Evolutionary conservation across 306 rosid species (phyloP).

Genomic region (Vigna trinervia): DNA sequence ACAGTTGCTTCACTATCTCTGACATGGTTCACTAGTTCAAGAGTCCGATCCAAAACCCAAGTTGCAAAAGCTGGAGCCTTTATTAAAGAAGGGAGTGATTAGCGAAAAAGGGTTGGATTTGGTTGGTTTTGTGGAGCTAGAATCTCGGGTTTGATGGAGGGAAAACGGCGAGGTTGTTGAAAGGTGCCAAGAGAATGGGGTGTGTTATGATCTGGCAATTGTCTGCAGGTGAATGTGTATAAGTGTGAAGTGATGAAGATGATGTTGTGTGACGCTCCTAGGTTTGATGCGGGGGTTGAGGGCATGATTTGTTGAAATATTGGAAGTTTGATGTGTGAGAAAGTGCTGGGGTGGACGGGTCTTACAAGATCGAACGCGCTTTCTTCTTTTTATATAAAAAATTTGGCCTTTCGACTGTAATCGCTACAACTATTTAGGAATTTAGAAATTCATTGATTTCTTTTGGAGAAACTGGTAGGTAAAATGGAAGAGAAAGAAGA

Average conservation of each 20-base stretch:
- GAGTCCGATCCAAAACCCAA: conserved; percentile 40
- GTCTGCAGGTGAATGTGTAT: conserved; percentile 1
- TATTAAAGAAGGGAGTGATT: not conserved
- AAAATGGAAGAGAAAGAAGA: not conserved
- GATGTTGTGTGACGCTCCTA: not conserved
- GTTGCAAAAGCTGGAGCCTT: not conserved
- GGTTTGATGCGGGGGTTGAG: not conserved
- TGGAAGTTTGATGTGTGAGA: not conserved
- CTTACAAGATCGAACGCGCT: conserved; percentile 46
- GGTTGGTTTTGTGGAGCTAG: not conserved
- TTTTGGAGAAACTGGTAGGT: not conserved
- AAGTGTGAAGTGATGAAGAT: not conserved
- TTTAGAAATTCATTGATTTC: too few species aligned
- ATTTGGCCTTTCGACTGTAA: not conserved
- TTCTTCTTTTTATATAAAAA: conserved; percentile 20
- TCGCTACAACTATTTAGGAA: not conserved
- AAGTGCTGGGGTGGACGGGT: not conserved
- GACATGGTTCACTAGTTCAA: conserved; percentile 50
- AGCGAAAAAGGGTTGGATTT: not conserved
- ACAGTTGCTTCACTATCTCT: conserved; percentile 72
- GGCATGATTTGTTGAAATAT: not conserved
- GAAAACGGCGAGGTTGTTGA: conserved; percentile 32
- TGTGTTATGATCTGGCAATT: conserved; percentile 14
- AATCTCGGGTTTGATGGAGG: conserved; percentile 42
- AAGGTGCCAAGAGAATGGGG: conserved; percentile 1